These are phyloP conservation scores for Cymbopogon citratus DNA, from an alignment of 176 grass and related monocot species.

Conservation along the genomic window DNA sequence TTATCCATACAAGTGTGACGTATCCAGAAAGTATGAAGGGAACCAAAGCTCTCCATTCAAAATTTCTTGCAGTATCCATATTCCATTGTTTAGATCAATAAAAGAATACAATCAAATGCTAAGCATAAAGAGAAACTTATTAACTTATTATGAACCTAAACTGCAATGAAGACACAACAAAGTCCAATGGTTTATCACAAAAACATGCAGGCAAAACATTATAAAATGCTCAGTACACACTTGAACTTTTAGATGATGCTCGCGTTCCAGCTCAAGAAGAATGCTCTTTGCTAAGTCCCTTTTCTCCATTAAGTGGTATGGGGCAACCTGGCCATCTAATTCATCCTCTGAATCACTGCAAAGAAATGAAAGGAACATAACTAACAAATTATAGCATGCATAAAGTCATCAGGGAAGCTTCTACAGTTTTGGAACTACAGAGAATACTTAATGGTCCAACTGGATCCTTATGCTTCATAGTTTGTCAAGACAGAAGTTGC, in stretches of 20 bases:
- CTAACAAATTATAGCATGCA: not conserved
- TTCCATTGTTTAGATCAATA: not conserved
- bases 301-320: slow-evolving; percentile 65
- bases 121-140: slow-evolving; percentile 13
- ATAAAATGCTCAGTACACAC: slow-evolving; percentile 32
- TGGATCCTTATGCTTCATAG: not conserved
- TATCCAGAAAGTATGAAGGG: too few species aligned
- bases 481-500: not conserved
- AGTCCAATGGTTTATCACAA: not conserved
- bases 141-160: slow-evolving; percentile 2
- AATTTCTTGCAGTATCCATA: not conserved
- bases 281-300: slow-evolving; percentile 55
- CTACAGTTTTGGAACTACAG: not conserved
- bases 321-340: slow-evolving; percentile 14
- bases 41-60: too few species aligned
- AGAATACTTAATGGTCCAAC: not conserved
- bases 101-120: not conserved
- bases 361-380: slow-evolving; percentile 14
- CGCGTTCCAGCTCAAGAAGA: slow-evolving; percentile 65
- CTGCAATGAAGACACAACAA: not conserved
- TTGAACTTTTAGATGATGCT: slow-evolving; percentile 63
- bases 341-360: slow-evolving; percentile 50
- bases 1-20: too few species aligned
- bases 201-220: not conserved
- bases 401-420: not conserved